Base-by-base conservation (phyloP, 1,139 yeast species). In the Kodamaea ohmeri region DNA sequence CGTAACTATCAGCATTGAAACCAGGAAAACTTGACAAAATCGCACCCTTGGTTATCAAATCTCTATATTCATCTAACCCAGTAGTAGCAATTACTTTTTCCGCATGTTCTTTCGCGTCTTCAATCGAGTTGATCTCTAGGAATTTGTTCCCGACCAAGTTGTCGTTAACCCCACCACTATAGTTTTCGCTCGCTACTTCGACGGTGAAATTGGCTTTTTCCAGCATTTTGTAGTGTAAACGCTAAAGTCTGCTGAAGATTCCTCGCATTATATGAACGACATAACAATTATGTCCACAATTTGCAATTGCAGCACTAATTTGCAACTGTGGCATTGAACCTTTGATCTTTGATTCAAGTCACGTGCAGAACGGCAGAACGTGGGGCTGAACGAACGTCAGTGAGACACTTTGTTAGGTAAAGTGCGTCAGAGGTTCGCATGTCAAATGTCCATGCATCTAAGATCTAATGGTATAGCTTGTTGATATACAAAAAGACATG, bases 131-230 rank as follows among this genome's bases (percentile, higher is more conserved):
- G 27, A 34, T 21, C 14, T 20, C 27, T 4, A 34, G 24, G 34
- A 38, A 25, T 12, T 33, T 29, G 24, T 38, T 25, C n/a, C 31
- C 40, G 25, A 37, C 25, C 14, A 27, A 27, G 14, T 31, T 30
- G n/a, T 30, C 35, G 6, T 6, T 6, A 6, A 13, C 18, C 7
- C 15, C 29, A 11, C n/a, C n/a, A 6, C 18, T 7, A 6, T 19
- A 11, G 7, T 4, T 7, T 17, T 6, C 22, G 9, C 14, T 11
- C 6, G 18, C 25, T 24, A 19, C 24, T 12, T 29, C 32, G 9
- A 29, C 13, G 7, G 24, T 11, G 15, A 18, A 18, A n/a, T 29
- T 25, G 15, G 4, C 11, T n/a, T 29, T 29, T 12, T 29, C 24
- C 21, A 29, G 6, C 28, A 25, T 24, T 6, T n/a, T 24, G 6